Conservation (phyloP, 169 alveolate genomes). For the Plasmodium inui region DNA sequence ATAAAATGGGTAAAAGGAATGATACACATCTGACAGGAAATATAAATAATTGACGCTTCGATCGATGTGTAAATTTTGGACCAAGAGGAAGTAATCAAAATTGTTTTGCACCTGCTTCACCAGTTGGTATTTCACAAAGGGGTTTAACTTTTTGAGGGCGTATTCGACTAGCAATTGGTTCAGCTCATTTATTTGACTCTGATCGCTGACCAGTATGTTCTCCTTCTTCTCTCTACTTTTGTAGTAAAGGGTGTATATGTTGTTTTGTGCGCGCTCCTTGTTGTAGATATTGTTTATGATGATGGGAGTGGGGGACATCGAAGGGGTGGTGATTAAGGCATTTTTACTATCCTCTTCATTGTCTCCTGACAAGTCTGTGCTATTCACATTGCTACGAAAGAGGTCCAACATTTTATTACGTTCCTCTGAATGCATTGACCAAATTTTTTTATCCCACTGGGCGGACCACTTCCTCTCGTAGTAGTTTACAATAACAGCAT, state of each 20-base stretch:
- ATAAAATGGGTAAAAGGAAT: constrained; percentile 53
- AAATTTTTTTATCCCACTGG: neutral
- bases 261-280: constrained; percentile 30
- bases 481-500: neutral
- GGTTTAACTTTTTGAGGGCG: constrained; percentile 16
- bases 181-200: neutral
- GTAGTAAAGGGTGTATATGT: constrained; percentile 40
- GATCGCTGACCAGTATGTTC: constrained; percentile 7
- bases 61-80: constrained; percentile 65
- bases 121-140: constrained; percentile 24
- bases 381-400: neutral
- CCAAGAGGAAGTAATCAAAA: constrained; percentile 26
- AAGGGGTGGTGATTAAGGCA: neutral
- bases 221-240: constrained; percentile 57
- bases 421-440: neutral
- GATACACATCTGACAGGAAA: constrained; percentile 46
- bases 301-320: neutral
- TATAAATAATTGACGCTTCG: constrained; percentile 37
- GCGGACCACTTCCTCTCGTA: neutral
- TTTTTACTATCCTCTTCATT: neutral
- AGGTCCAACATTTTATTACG: neutral
- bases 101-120: constrained; percentile 30
- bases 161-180: constrained; percentile 39
- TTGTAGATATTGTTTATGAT: constrained; percentile 30
- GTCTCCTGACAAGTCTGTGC: neutral